Evolutionary conservation across 2,329 filamentous ascomycete species (phyloP), one percentile per base, ranked within the genome.

Genomic region (Ophiocordyceps camponoti-floridani): DNA sequence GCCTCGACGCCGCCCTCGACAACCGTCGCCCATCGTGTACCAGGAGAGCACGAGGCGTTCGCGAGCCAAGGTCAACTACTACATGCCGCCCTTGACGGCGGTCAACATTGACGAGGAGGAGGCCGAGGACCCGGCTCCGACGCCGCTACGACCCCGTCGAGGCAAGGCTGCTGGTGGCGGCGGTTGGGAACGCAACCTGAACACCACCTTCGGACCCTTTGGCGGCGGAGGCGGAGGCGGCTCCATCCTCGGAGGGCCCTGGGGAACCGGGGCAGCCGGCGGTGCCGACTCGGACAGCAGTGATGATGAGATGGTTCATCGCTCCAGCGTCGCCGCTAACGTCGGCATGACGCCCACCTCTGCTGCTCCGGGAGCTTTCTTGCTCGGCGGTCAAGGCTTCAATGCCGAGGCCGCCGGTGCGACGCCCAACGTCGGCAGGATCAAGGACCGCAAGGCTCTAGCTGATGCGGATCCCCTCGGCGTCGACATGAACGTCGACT

Each of bases 401-500:
- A 64, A 63, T 43, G 55, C 60, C 1, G 69, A 72, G 42, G 63
- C 59, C 14, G 66, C 62, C 31, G 66, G 67, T 6, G 67, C 66
- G 1, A 66, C 86, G 4, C 83, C 84, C 10, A 91, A 93, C 52
- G 77, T 96, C 35, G 91, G 91, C 51, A 95, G 89, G 62, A 73
- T 96, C 54, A 95, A 93, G 64, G 88, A 94, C 57, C 84, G 82
- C 56, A 93, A 94, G 58, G 80, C 85, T 4, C 72, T 95, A 42
- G 89, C 89, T 19, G 91, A 98, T 64, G 85, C 88, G 4, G 91
- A 96, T 57, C 91, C 91, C 41, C 73, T 98, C 4, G 91, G 91
- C 10, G 87, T 98, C 31, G 88, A 96, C 57, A 68, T 89, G 56
- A 89, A 78, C 55, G 86, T 98, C 49, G 88, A 88, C 57, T 95